Percentiles rank a stretch among this genome's conserved stretches.
These are phyloP conservation scores for Yarrowia hollandica DNA, from an alignment of 805 yeast genomes.

Conservation along the genomic window DNA sequence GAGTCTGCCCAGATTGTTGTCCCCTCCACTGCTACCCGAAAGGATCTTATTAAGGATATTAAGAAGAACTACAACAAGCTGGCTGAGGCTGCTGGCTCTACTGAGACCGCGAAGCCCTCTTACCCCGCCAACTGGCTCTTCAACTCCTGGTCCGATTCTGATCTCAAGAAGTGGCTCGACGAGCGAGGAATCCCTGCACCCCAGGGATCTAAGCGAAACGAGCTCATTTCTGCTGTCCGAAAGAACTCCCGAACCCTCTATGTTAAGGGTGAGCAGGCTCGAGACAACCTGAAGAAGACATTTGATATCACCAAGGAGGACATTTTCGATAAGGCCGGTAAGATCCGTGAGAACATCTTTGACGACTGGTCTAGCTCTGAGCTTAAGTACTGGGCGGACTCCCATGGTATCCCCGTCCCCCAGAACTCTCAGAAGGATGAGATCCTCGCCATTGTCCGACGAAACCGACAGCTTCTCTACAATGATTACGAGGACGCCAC, in stretches of 20 bases:
- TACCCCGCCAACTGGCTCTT: slow-evolving; percentile 38
- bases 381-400: slow-evolving; percentile 47
- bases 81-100: slow-evolving; percentile 19
- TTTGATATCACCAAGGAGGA: slow-evolving; percentile 40
- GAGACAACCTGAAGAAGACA: slow-evolving; percentile 40
- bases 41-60: not conserved
- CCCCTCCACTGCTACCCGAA: slow-evolving; percentile 18
- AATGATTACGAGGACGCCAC: slow-evolving; percentile 33
- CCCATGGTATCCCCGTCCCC: slow-evolving; percentile 41
- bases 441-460: slow-evolving; percentile 37
- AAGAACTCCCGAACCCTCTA: slow-evolving; percentile 36
- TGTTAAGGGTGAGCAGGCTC: slow-evolving; percentile 35
- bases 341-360: slow-evolving; percentile 43
- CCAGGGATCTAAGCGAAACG: slow-evolving; percentile 39
- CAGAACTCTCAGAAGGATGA: slow-evolving; percentile 33
- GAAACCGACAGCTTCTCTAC: slow-evolving; percentile 40
- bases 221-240: slow-evolving; percentile 43
- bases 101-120: slow-evolving; percentile 4
- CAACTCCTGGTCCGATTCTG: slow-evolving; percentile 40
- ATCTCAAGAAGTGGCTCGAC: slow-evolving; percentile 39
- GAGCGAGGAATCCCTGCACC: slow-evolving; percentile 42
- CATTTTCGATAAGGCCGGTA: slow-evolving; percentile 43
- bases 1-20: slow-evolving; percentile 18
- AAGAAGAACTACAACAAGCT: slow-evolving; percentile 25
- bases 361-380: slow-evolving; percentile 48